Evolutionary conservation across 2,329 filamentous ascomycete genomes (phyloP).

Genomic region (Keithomyces neogunnii): DNA sequence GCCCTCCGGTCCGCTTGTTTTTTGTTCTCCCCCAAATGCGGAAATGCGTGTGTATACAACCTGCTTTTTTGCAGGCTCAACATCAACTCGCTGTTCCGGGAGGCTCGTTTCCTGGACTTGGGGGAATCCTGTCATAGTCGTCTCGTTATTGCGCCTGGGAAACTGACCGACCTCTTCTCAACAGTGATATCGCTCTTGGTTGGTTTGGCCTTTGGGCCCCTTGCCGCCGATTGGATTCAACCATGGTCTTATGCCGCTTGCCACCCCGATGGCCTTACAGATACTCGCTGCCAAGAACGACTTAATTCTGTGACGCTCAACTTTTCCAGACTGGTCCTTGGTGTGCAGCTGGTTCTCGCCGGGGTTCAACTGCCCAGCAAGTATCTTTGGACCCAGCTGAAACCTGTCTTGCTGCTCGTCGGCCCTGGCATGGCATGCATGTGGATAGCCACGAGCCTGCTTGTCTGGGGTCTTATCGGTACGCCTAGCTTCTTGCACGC

Average conservation of each 20-base stretch:
- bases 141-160: not conserved
- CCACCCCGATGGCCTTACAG: conserved; percentile 10
- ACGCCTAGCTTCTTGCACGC: conserved; percentile 67
- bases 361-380: conserved; percentile 80
- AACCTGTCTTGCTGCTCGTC: conserved; percentile 62
- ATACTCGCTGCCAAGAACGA: conserved; percentile 33
- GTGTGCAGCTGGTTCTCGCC: conserved; percentile 82
- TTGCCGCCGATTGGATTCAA: conserved; percentile 66
- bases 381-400: conserved; percentile 74
- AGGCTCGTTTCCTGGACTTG: too few species aligned
- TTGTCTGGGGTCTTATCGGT: conserved; percentile 71
- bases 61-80: too few species aligned
- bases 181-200: conserved; percentile 71
- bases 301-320: conserved; percentile 69
- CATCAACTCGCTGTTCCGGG: too few species aligned
- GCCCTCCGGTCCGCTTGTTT: not conserved
- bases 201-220: conserved; percentile 70
- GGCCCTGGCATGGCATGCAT: conserved; percentile 79
- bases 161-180: not conserved
- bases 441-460: conserved; percentile 75
- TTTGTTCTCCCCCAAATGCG: not conserved
- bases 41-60: too few species aligned
- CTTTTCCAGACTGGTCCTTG: conserved; percentile 80
- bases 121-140: too few species aligned
- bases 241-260: conserved; percentile 64